Evolutionary conservation across 148 eudicot genomes (phyloP).

Genomic region (Cornus suecica): DNA sequence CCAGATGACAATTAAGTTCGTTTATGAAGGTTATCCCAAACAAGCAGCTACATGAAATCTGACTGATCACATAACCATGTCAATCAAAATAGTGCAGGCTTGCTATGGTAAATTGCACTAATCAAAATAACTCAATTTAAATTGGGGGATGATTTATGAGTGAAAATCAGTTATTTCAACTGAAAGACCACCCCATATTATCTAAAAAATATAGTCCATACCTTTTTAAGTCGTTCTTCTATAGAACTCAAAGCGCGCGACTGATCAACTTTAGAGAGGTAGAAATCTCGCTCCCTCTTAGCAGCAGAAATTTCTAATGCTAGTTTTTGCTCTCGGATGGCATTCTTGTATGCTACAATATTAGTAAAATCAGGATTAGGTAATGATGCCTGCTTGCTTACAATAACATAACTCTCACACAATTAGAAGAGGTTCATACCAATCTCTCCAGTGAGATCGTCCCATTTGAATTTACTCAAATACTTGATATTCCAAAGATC

Average conservation of each 20-base stretch:
- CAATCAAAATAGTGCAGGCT: background rate
- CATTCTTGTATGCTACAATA: slow-evolving; percentile 59
- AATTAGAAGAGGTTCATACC: slow-evolving; percentile 37
- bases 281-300: slow-evolving; percentile 76
- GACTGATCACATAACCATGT: background rate
- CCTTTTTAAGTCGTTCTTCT: slow-evolving; percentile 82
- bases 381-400: background rate
- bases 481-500: slow-evolving; percentile 93
- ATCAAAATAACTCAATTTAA: background rate
- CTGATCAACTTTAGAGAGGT: slow-evolving; percentile 71
- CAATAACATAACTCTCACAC: background rate
- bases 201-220: slow-evolving; percentile 10
- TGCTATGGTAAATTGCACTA: background rate
- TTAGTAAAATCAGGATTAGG: slow-evolving; percentile 11
- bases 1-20: background rate
- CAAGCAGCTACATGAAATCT: background rate
- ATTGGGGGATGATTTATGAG: background rate
- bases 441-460: slow-evolving; percentile 79
- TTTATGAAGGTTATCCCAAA: background rate
- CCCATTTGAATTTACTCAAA: slow-evolving; percentile 96
- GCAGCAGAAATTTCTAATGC: slow-evolving; percentile 79
- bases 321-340: slow-evolving; percentile 72
- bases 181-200: background rate
- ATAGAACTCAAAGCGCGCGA: slow-evolving; percentile 63
- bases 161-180: background rate